These are phyloP conservation scores for Thyridium curvatum DNA, from an alignment of 2,329 filamentous ascomycete genomes.

Conservation along the genomic window DNA sequence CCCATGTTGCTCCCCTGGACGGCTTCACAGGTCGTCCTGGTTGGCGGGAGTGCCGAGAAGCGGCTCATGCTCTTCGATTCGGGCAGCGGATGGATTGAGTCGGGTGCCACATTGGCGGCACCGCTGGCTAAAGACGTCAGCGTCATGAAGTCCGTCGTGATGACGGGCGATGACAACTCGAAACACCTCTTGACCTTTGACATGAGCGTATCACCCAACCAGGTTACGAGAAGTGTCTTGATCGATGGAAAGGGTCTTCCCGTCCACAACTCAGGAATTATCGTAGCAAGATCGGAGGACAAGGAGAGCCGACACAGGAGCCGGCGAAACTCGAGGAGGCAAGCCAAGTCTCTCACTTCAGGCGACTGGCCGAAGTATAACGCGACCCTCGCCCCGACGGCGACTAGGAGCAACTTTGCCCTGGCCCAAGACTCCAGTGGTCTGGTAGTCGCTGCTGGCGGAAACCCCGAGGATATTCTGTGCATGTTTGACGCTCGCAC, in stretches of 20 bases:
- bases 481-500: conserved; percentile 69
- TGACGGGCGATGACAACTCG: conserved; percentile 69
- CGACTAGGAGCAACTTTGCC: conserved; percentile 61
- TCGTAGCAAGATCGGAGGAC: conserved; percentile 33
- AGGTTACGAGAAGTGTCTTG: conserved; percentile 64
- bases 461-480: conserved; percentile 59
- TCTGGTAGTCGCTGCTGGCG: conserved; percentile 72
- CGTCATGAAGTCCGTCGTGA: conserved; percentile 53
- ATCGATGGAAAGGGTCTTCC: conserved; percentile 52
- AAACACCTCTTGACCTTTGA: conserved; percentile 77
- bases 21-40: conserved; percentile 60
- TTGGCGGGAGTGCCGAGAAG: conserved; percentile 67
- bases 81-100: conserved; percentile 58
- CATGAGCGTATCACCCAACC: conserved; percentile 66
- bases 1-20: conserved; percentile 75
- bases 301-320: conserved; percentile 8
- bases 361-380: conserved; percentile 76
- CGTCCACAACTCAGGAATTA: conserved; percentile 37
- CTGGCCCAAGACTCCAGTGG: conserved; percentile 62
- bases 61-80: conserved; percentile 67
- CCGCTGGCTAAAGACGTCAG: conserved; percentile 53
- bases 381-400: conserved; percentile 60
- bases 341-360: conserved; percentile 44
- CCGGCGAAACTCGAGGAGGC: conserved; percentile 9
- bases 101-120: conserved; percentile 56